A percentile compares a stretch with the other conserved stretches of the same genome.
These are phyloP conservation scores for Solanum rostratum DNA, from an alignment of 257 asterid genomes.

Conservation along the genomic window DNA sequence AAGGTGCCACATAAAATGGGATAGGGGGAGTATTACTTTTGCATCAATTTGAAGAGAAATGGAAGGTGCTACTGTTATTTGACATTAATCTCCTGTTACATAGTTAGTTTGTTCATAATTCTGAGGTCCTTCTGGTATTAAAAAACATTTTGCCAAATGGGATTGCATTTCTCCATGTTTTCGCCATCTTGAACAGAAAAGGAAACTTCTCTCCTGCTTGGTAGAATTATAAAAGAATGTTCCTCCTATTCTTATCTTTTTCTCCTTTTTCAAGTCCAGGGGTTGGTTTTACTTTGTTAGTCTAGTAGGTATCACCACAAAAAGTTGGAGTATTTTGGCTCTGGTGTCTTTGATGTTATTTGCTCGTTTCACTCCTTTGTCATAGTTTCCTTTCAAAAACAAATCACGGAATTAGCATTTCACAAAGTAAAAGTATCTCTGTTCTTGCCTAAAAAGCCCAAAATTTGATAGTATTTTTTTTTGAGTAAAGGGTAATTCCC, in stretches of 20 bases:
- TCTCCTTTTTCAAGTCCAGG: background rate
- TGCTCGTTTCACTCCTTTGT: background rate
- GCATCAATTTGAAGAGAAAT: background rate
- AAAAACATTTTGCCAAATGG: background rate
- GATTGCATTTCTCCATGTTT: background rate
- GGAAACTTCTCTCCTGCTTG: background rate
- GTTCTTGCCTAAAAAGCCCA: background rate
- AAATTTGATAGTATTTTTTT: too few species aligned
- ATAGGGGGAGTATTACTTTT: background rate
- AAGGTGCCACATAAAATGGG: too few species aligned
- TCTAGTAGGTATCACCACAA: background rate
- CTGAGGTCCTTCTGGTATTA: background rate
- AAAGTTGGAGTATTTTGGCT: background rate
- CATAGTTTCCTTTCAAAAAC: background rate
- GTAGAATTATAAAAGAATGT: background rate
- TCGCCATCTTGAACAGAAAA: background rate
- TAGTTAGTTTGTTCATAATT: background rate
- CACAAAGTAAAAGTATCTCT: background rate
- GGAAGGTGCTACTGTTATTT: background rate
- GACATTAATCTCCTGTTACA: background rate
- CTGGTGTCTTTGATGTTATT: background rate
- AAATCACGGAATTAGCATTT: background rate
- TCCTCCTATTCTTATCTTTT: background rate
- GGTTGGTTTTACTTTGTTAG: background rate
- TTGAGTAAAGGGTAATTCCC: too few species aligned